These are phyloP conservation scores for Candida parachauliodes DNA, from an alignment of 805 yeast species.

Conservation along the genomic window DNA sequence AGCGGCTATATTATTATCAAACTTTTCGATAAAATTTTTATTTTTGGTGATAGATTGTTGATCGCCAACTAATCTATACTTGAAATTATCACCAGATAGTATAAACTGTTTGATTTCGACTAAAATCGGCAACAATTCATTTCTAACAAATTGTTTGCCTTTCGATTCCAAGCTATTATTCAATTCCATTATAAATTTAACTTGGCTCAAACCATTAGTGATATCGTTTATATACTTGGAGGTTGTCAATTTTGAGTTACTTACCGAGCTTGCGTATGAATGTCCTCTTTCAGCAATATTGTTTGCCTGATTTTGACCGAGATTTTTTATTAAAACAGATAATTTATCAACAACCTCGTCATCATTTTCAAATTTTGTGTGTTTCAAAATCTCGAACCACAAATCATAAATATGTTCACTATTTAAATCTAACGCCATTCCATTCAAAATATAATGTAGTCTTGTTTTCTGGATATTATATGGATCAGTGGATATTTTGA, in stretches of 20 bases:
- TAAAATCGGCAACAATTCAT: slow-evolving; percentile 64
- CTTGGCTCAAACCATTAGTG: slow-evolving; percentile 73
- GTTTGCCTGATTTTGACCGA: slow-evolving; percentile 75
- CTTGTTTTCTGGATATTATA: slow-evolving; percentile 43
- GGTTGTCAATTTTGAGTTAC: slow-evolving; percentile 61
- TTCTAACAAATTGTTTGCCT: slow-evolving; percentile 31
- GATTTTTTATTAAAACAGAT: slow-evolving; percentile 63
- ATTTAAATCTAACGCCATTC: slow-evolving; percentile 68
- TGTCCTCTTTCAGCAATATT: slow-evolving; percentile 87
- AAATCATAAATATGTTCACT: slow-evolving; percentile 57
- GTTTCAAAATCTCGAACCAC: slow-evolving; percentile 63
- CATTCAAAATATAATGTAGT: slow-evolving; percentile 56
- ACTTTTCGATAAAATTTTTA: slow-evolving; percentile 32
- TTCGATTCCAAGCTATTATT: slow-evolving; percentile 43
- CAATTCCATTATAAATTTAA: slow-evolving; percentile 63
- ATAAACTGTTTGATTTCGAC: slow-evolving; percentile 46
- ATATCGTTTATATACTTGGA: slow-evolving; percentile 59
- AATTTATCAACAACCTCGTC: slow-evolving; percentile 55
- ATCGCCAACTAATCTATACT: slow-evolving; percentile 59
- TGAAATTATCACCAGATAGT: slow-evolving; percentile 23
- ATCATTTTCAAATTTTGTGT: slow-evolving; percentile 57
- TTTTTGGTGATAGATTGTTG: slow-evolving; percentile 33
- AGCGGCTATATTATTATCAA: slow-evolving; percentile 20
- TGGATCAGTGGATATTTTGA: slow-evolving; percentile 56
- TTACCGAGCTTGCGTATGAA: slow-evolving; percentile 66